Evolutionary conservation across 2,329 filamentous ascomycete genomes (phyloP).

Genomic region (Verticillium albo-atrum): DNA sequence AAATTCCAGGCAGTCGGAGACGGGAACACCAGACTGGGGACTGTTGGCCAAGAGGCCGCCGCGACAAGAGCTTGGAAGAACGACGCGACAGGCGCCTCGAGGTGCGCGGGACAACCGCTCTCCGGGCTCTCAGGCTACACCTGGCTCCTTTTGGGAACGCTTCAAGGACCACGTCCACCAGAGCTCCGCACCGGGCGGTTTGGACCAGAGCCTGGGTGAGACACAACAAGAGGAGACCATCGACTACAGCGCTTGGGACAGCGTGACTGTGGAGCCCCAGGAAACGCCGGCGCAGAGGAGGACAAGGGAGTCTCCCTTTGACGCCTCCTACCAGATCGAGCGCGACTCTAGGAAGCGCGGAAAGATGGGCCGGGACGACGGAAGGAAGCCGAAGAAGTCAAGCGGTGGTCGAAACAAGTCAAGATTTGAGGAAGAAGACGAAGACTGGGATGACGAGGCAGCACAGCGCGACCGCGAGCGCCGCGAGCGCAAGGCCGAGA

Average conservation of each 20-base stretch:
- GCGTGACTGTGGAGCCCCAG: neutral
- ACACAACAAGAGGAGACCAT: neutral
- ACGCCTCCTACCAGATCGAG: conserved; percentile 10
- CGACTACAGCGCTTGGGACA: neutral
- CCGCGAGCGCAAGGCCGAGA: conserved; percentile 37
- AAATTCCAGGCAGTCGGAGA: neutral
- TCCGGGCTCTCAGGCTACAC: neutral
- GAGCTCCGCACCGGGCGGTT: neutral
- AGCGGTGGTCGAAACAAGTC: conserved; percentile 1
- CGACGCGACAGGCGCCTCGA: neutral
- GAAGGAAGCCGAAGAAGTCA: conserved; percentile 4
- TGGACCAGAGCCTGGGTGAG: neutral
- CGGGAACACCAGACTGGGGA: neutral
- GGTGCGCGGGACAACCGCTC: neutral
- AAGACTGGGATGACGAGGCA: conserved; percentile 34
- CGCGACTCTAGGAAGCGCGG: conserved; percentile 10
- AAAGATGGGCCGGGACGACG: neutral
- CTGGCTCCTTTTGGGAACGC: neutral
- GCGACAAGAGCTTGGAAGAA: neutral
- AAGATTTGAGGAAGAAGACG: conserved; percentile 18
- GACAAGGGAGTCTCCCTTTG: conserved; percentile 2
- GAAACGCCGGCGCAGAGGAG: neutral
- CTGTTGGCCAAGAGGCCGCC: neutral
- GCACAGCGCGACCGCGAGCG: conserved; percentile 30
- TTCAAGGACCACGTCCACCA: conserved; percentile 1